Evolutionary conservation across 805 yeast genomes (phyloP).

Genomic region (Yarrowia sp.): DNA sequence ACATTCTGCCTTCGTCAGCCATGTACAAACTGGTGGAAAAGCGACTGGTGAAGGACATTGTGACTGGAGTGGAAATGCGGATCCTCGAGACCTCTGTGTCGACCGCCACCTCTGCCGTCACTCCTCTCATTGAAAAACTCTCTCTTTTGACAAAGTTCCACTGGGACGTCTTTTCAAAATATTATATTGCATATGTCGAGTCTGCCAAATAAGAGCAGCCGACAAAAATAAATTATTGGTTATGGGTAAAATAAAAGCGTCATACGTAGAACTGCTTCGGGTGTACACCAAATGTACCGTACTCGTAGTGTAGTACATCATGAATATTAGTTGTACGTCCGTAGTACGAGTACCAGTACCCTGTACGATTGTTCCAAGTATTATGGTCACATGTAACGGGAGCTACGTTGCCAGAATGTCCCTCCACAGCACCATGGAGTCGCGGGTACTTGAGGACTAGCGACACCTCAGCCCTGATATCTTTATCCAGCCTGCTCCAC

Average conservation of each 20-base stretch:
- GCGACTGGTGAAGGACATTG: conserved; percentile 49
- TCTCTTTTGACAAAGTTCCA: conserved; percentile 76
- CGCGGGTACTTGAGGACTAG: background rate
- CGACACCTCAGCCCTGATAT: too few relatives aligned
- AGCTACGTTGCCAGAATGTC: too few relatives aligned
- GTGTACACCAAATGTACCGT: too few relatives aligned
- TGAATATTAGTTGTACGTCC: too few relatives aligned
- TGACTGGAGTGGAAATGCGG: conserved; percentile 27
- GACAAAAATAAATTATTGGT: conserved; percentile 34
- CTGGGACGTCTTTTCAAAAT: conserved; percentile 80
- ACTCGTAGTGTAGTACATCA: too few relatives aligned
- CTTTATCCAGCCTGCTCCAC: too few relatives aligned
- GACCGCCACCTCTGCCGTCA: conserved; percentile 40
- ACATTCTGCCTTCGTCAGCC: conserved; percentile 81
- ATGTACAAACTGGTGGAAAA: conserved; percentile 79
- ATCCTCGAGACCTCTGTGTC: conserved; percentile 26
- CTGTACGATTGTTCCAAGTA: too few relatives aligned
- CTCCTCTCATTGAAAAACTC: conserved; percentile 48
- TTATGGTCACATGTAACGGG: too few relatives aligned
- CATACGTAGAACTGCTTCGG: too few relatives aligned
- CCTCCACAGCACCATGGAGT: background rate
- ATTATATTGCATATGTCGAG: conserved; percentile 55
- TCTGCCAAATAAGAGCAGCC: conserved; percentile 19
- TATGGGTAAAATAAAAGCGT: conserved; percentile 10
- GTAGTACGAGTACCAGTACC: too few relatives aligned